Evolutionary conservation across 1,139 yeast species (phyloP).

Genomic region (Zygotorulaspora mrakii): DNA sequence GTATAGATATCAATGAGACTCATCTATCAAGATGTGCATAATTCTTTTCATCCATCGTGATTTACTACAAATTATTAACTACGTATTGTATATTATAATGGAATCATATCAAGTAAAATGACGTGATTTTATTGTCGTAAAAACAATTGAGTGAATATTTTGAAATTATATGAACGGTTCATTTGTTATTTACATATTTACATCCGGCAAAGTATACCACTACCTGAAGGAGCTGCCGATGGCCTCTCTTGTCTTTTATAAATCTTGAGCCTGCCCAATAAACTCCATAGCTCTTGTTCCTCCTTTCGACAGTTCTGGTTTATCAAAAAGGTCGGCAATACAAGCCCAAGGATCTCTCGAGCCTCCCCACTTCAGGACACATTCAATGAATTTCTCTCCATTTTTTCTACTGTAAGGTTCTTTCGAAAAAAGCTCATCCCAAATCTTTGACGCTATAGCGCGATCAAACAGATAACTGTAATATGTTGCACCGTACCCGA

Average conservation of each 20-base stretch:
- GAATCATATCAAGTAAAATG: background rate
- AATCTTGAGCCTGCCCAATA: constrained; percentile 46
- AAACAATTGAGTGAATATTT: too few relatives aligned
- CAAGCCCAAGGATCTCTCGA: constrained; percentile 86
- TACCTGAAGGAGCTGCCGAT: too few relatives aligned
- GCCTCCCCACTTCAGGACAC: constrained; percentile 91
- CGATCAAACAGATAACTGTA: constrained; percentile 89
- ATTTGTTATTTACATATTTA: background rate
- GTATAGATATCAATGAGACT: constrained; percentile 12
- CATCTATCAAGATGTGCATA: constrained; percentile 5
- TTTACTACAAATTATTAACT: background rate
- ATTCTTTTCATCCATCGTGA: constrained; percentile 4
- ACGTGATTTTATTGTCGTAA: background rate
- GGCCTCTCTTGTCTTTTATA: too few relatives aligned
- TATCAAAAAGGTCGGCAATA: constrained; percentile 71
- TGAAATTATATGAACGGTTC: too few relatives aligned
- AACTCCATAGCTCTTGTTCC: constrained; percentile 71
- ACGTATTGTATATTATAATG: constrained; percentile 3
- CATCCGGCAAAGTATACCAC: too few relatives aligned
- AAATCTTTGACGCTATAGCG: constrained; percentile 84
- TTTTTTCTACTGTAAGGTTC: constrained; percentile 69
- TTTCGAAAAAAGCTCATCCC: constrained; percentile 64
- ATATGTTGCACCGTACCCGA: constrained; percentile 91
- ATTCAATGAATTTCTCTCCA: constrained; percentile 69
- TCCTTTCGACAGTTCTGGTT: constrained; percentile 58